Evolutionary conservation across 441 rosid species (phyloP).

Genomic region (Aquilaria agallochum): DNA sequence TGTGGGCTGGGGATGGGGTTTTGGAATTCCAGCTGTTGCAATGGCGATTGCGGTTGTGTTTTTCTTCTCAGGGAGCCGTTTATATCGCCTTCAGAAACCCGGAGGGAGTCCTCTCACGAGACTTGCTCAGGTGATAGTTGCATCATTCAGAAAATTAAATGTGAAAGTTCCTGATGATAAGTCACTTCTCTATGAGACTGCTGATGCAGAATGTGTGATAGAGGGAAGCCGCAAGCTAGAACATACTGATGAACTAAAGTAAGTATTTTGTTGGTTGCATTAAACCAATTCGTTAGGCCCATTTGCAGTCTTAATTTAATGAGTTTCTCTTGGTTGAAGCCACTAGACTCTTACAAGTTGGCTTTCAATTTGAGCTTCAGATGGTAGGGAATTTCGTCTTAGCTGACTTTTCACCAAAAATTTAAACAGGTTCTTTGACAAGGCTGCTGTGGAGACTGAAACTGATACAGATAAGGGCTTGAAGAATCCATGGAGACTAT

Average conservation of each 20-base stretch:
- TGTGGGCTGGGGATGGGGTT: constrained; percentile 98
- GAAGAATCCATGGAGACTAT: constrained; percentile 65
- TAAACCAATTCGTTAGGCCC: background rate
- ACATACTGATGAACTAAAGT: constrained; percentile 63
- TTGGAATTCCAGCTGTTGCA: constrained; percentile 79
- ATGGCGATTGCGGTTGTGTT: constrained; percentile 78
- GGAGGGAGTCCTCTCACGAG: constrained; percentile 94
- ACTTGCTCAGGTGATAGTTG: constrained; percentile 72
- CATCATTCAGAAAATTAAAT: constrained; percentile 61
- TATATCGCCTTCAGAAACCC: constrained; percentile 73
- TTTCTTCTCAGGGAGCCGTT: constrained; percentile 70
- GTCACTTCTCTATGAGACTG: constrained; percentile 61
- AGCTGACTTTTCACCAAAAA: background rate
- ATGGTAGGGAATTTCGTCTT: background rate
- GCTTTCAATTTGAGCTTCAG: background rate
- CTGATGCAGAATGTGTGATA: constrained; percentile 57
- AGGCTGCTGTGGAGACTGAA: constrained; percentile 69
- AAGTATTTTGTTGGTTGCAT: constrained; percentile 17
- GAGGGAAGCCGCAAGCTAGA: constrained; percentile 79
- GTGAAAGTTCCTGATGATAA: constrained; percentile 70
- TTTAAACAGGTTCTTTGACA: constrained; percentile 68
- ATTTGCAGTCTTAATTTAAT: too few relatives aligned
- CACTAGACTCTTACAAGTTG: background rate
- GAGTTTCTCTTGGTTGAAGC: too few relatives aligned
- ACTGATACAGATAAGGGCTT: constrained; percentile 38